Evolutionary conservation across 2,329 filamentous ascomycete species (phyloP).

Genomic region (Hypomyces perniciosus): DNA sequence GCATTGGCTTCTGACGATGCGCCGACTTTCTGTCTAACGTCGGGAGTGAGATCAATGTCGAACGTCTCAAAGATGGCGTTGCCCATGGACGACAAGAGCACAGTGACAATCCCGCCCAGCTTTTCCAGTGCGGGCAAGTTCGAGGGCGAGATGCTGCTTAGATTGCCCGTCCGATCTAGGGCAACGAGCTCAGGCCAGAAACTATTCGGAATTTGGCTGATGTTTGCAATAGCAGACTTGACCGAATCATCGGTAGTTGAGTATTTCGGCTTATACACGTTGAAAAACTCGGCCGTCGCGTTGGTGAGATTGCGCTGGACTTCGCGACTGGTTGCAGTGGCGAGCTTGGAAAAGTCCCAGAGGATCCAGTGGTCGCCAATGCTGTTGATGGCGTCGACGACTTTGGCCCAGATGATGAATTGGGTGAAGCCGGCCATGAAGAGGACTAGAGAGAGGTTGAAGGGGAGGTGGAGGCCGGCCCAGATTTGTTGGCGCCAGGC

Average conservation of each 20-base stretch:
- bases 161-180: slow-evolving; percentile 8
- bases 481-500: slow-evolving; percentile 53
- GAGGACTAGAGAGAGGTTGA: slow-evolving; percentile 57
- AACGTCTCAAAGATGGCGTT: slow-evolving; percentile 27
- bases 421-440: slow-evolving; percentile 59
- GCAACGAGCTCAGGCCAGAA: slow-evolving; percentile 22
- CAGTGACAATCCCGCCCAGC: slow-evolving; percentile 10
- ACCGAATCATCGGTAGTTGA: slow-evolving; percentile 15
- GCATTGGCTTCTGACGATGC: not conserved
- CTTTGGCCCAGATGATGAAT: slow-evolving; percentile 42
- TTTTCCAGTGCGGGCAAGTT: not conserved
- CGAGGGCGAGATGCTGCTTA: not conserved
- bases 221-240: slow-evolving; percentile 21
- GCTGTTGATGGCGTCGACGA: slow-evolving; percentile 26
- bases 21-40: not conserved
- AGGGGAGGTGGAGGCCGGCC: slow-evolving; percentile 54
- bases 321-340: slow-evolving; percentile 16
- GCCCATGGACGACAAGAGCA: slow-evolving; percentile 19
- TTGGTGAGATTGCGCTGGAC: slow-evolving; percentile 16
- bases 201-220: slow-evolving; percentile 21
- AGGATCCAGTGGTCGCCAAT: slow-evolving; percentile 14
- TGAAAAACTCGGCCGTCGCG: slow-evolving; percentile 18
- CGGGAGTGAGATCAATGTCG: slow-evolving; percentile 23
- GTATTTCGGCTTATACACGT: slow-evolving; percentile 24
- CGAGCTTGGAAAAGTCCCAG: slow-evolving; percentile 10